Evolutionary conservation across 495 filamentous ascomycete genomes (phyloP), one percentile per base, ranked within the genome.

Genomic region (Aspergillus bridgeri): DNA sequence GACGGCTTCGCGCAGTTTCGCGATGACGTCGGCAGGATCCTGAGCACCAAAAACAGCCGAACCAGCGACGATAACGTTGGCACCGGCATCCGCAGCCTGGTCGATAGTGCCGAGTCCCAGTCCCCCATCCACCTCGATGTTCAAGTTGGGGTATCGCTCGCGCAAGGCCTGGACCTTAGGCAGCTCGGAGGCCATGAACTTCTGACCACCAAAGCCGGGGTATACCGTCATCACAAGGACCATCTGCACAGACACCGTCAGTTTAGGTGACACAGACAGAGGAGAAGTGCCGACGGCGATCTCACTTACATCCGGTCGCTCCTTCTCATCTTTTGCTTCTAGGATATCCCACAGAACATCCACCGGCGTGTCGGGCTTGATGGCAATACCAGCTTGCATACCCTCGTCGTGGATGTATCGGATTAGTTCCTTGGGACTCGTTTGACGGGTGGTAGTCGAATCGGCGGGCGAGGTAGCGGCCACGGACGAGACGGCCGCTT

Each of bases 11-110:
- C 91, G 83, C 67, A 98, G 73, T 69, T 87, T 79, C 18, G 74
- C 71, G 68, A 98, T 96, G 17, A 98, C 92, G 56, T 91, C 89
- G 19, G 77, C 84, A 0, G 94, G 93, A 63, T 95, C 89, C 67
- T 88, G 77, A 15, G 95, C 95, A 13, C 93, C 93, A 73, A 98
- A 98, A 43, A 98, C 89, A 4, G 94, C 95, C 61, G 89, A 94
- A n/a, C 94, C 94, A 7, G 94, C 95, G 33, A 98, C 94, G 65
- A 98, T 98, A 51, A 98, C 94, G 65, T 98, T 98, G 38, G 94
- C 94, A 13, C 94, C 94, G 0, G 94, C 94, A 52, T 96, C 92
- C 0, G 95, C 95, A 5, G 93, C 95, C 70, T 90, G 87, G 66
- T 95, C 93, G 64, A 98, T 91, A 2, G 95, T 98, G 51, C 87